Conservation (phyloP, 2,329 filamentous ascomycete genomes). For the Sporothrix pseudoabietina region DNA sequence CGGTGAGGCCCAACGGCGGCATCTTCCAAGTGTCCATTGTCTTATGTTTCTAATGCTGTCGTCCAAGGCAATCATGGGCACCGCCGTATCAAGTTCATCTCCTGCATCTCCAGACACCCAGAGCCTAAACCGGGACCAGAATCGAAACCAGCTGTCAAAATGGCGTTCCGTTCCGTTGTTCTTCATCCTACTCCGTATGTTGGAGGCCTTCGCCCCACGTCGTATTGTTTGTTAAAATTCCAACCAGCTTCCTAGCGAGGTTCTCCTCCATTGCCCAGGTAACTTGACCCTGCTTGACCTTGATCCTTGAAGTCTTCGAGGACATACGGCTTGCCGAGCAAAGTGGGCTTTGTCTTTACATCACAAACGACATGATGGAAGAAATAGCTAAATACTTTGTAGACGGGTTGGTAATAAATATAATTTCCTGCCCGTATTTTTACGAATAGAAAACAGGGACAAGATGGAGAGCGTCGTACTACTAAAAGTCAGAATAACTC, state of each 20-base stretch:
- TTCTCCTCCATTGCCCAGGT: neutral
- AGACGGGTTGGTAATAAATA: neutral
- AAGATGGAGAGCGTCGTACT: conserved; percentile 8
- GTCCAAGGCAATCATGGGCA: neutral
- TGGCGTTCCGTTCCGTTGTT: neutral
- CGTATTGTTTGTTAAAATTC: neutral
- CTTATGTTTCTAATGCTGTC: neutral
- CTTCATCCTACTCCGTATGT: neutral
- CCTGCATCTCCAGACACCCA: conserved; percentile 19
- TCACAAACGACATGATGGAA: neutral
- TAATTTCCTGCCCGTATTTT: neutral
- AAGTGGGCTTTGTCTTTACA: neutral
- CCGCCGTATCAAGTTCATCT: conserved; percentile 8
- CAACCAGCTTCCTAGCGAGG: neutral
- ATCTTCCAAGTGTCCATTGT: neutral
- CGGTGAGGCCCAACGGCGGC: conserved; percentile 4
- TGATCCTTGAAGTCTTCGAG: neutral
- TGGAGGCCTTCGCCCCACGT: neutral
- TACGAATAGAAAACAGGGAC: conserved; percentile 5
- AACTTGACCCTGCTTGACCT: neutral
- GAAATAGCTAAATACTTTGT: neutral
- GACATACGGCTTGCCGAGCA: neutral
- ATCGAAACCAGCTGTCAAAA: neutral
- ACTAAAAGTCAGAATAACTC: neutral
- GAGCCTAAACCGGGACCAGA: neutral